Base-by-base conservation (phyloP, 1,284 basidiomycete genomes). In the Trichosporon faecale region DNA sequence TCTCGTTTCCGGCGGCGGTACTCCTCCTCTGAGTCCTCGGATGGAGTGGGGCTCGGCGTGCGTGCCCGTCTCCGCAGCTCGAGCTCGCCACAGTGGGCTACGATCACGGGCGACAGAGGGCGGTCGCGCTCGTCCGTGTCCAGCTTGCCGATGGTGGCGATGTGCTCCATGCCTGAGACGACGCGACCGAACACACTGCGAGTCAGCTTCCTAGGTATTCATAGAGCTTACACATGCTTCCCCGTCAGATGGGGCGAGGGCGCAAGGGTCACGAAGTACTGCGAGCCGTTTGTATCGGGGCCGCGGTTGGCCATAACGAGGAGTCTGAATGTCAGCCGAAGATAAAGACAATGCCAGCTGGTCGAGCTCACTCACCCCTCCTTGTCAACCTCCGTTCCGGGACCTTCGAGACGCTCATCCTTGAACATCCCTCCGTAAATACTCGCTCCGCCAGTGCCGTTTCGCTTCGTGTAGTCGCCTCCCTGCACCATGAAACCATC, bases 401-500 rank as follows among this genome's bases (percentile, higher is more conserved):
- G 74, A 2, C 81, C 81, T 16, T 67, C 66, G 16, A 84, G 71
- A 31, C 81, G 75, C 71, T 85, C 84, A 73, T 85, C 84, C 23
- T 73, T 73, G 66, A 85, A 85, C 65, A 72, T 76, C 8, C 78
- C 79, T 1, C 83, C 83, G 67, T 83, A 84, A 61, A 84, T 83
- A 67, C 78, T 81, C 71, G 83, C 82, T 55, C 86, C 85, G 35
- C 87, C 87, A 21, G 85, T 85, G 2, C 88, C 87, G 73, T 86
- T 85, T 44, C 83, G 73, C 73, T 82, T 82, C 8, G 87, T 88
- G 76, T 88, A 88, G 78, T 88, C 88, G 66, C 91, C 91, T 55
- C 89, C 91, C 84, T 92, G 91, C 66, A 95, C 89, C 94, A 96
- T 96, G 82, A 96, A 95, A 72, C 89, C 87, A 25, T 88, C 86